Evolutionary conservation across 192 early-diverging fungal genomes (phyloP), one percentile per base, ranked within the genome.

Genomic region (Coemansia sp.): DNA sequence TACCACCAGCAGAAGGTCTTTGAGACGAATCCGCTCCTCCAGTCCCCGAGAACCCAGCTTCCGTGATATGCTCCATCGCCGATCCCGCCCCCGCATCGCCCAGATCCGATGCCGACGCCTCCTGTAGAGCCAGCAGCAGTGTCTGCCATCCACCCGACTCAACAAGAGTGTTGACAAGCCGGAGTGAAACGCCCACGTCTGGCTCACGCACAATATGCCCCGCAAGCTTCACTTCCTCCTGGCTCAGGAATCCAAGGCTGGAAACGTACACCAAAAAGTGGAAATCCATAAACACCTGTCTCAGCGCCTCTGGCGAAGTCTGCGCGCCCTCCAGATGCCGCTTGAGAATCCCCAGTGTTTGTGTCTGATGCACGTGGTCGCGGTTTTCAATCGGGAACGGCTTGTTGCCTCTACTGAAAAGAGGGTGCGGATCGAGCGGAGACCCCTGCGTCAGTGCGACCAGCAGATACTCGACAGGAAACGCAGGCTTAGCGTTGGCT

Each of bases 391-490:
- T 88, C 12, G 85, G 83, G 70, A 94, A 95, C 10, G 76, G 63
- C 26, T 54, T 72, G 12, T 63, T 12, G n/a, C 87, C 78, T 26
- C 26, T 54, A 8, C 70, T 84, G 74, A 98, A 99, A 48, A 88
- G 71, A n/a, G 93, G 92, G 21, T 77, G 74, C 3, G 93, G 88
- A 7, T 85, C 87, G 56, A 87, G 82, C 16, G 98, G 98, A 76
- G 95, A 97, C 4, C 98, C 98, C 60, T 96, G 87, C 6, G 96
- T 95, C 10, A 91, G 69, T 65, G 95, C 97, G 22, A 98, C 92
- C 37, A 99, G 81, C 19, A 99, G 86, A 69, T 99, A 98, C 66
- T 99, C 96, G 1, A 98, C 90, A 0, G 97, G 97, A 71, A 98
- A 99, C 5, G 94, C 92, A 0, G 96, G 96, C 68, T 96, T 95